Evolutionary conservation across 371 early-diverging fungal species (phyloP).

Genomic region (Apophysomyces variabilis): DNA sequence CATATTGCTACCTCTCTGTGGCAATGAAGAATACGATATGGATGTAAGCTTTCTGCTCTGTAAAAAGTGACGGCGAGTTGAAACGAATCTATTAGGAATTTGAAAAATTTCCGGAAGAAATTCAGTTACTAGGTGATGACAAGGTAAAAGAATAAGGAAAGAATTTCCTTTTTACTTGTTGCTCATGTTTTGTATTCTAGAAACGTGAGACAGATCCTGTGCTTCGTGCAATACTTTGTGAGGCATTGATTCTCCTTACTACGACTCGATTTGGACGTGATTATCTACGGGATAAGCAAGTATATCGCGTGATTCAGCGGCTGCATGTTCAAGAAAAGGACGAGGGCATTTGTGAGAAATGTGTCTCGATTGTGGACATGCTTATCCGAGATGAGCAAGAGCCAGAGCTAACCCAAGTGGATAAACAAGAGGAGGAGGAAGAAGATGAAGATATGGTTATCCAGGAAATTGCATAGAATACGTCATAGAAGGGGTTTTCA

Average conservation of each 20-base stretch:
- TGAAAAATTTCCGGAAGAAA: conserved; percentile 92
- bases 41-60: conserved; percentile 53
- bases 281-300: conserved; percentile 77
- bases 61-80: neutral
- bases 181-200: conserved; percentile 21
- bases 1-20: conserved; percentile 88
- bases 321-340: conserved; percentile 77
- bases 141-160: conserved; percentile 50
- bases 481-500: neutral
- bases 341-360: conserved; percentile 67
- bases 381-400: conserved; percentile 85
- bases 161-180: neutral
- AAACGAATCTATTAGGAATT: conserved; percentile 65
- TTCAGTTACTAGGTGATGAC: conserved; percentile 82
- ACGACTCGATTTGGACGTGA: conserved; percentile 79
- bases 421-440: conserved; percentile 20
- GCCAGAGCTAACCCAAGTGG: conserved; percentile 30
- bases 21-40: conserved; percentile 88
- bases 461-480: conserved; percentile 58
- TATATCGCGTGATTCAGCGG: conserved; percentile 86
- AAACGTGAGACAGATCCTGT: conserved; percentile 82
- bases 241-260: conserved; percentile 81
- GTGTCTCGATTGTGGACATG: conserved; percentile 84
- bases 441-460: conserved; percentile 60
- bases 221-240: conserved; percentile 75